Evolutionary conservation across 2,329 filamentous ascomycete species (phyloP).

Genomic region (Sarocladiaceae sp.): DNA sequence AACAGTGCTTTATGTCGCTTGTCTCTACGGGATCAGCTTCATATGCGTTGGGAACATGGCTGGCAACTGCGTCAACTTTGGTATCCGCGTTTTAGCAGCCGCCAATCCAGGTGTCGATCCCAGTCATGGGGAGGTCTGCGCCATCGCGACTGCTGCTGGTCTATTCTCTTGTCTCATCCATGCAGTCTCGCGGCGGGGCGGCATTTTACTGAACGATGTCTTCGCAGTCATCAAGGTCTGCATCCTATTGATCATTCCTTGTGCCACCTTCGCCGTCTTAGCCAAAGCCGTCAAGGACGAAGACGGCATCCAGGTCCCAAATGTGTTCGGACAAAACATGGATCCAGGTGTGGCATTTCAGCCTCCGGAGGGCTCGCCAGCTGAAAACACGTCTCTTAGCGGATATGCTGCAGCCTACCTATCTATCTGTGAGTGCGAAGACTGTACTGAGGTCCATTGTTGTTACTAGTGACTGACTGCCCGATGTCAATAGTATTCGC

Average conservation of each 20-base stretch:
- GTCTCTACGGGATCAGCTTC: constrained; percentile 40
- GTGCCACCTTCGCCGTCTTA: constrained; percentile 26
- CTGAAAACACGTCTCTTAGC: constrained; percentile 21
- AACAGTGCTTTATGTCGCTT: constrained; percentile 35
- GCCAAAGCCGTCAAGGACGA: constrained; percentile 13
- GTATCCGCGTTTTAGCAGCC: constrained; percentile 32
- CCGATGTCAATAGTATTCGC: constrained; percentile 29
- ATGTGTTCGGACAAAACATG: constrained; percentile 23
- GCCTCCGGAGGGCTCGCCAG: background rate
- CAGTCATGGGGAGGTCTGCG: constrained; percentile 31
- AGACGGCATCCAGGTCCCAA: constrained; percentile 20
- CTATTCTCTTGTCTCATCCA: constrained; percentile 44
- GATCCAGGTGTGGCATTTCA: constrained; percentile 19
- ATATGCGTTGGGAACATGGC: constrained; percentile 43
- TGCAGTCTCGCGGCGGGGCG: constrained; percentile 41
- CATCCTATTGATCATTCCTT: constrained; percentile 40
- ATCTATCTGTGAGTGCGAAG: constrained; percentile 23
- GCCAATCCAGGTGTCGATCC: constrained; percentile 21
- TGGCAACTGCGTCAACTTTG: constrained; percentile 44
- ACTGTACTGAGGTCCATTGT: no score
- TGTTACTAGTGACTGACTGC: no score
- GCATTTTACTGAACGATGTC: constrained; percentile 47
- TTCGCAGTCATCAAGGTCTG: constrained; percentile 45
- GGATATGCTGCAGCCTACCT: constrained; percentile 36
- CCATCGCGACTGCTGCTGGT: constrained; percentile 41